These are phyloP conservation scores for Phylloporus arenicola DNA, from an alignment of 768 basidiomycete genomes.

Conservation along the genomic window DNA sequence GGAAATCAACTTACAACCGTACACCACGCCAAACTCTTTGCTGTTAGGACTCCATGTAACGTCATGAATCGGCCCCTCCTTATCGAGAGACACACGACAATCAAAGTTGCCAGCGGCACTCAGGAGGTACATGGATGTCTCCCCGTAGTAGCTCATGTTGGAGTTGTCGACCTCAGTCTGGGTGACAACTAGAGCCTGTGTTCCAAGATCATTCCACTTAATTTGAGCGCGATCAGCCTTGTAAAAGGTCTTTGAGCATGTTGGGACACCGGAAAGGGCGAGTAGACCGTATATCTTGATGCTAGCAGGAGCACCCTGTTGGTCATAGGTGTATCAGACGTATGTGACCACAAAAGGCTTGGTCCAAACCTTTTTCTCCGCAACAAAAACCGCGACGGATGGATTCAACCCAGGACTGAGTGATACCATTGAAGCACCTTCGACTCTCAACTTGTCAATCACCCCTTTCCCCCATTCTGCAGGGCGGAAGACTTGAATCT, in stretches of 20 bases:
- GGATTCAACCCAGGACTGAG: conserved; percentile 85
- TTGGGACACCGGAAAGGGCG: conserved; percentile 55
- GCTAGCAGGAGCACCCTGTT: conserved; percentile 79
- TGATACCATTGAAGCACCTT: conserved; percentile 71
- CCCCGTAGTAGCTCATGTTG: conserved; percentile 97
- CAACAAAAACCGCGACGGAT: conserved; percentile 85
- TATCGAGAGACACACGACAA: conserved; percentile 81
- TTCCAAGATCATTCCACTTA: conserved; percentile 96
- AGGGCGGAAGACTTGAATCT: conserved; percentile 81
- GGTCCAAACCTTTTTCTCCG: conserved; percentile 77
- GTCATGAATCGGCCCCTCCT: conserved; percentile 97
- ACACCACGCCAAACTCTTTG: conserved; percentile 94
- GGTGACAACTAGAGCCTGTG: conserved; percentile 84
- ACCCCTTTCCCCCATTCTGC: conserved; percentile 76
- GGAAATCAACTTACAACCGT: conserved; percentile 71
- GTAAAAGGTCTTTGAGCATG: conserved; percentile 88
- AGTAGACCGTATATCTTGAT: conserved; percentile 79
- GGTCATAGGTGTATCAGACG: background rate
- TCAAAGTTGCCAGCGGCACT: conserved; percentile 92
- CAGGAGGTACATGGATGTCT: conserved; percentile 91
- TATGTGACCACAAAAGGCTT: background rate
- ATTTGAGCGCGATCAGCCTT: conserved; percentile 90
- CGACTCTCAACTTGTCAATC: conserved; percentile 75
- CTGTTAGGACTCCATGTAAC: conserved; percentile 95
- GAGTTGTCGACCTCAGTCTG: conserved; percentile 97